A percentile compares a stretch with the other conserved stretches of the same genome.
These are phyloP conservation scores for Hypsizygus ulmarius DNA, from an alignment of 1,284 basidiomycete genomes.

Conservation along the genomic window DNA sequence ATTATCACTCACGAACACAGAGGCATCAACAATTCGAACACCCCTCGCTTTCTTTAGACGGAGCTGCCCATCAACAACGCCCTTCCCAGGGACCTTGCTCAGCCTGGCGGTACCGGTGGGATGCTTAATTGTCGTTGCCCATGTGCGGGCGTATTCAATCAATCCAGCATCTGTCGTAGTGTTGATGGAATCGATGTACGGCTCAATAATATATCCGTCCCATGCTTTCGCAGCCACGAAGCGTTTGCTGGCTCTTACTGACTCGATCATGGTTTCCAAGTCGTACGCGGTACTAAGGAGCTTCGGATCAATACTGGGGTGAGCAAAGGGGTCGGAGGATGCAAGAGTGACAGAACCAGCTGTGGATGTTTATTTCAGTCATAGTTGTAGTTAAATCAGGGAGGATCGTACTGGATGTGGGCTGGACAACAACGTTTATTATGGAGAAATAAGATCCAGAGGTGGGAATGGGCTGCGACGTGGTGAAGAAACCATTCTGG, in stretches of 20 bases:
- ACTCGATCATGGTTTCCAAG: constrained; percentile 22
- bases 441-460: too few species aligned
- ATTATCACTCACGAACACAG: constrained; percentile 30
- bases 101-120: constrained; percentile 32
- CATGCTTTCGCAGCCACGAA: constrained; percentile 26
- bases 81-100: constrained; percentile 16
- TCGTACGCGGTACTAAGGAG: constrained; percentile 31
- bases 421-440: too few species aligned
- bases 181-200: constrained; percentile 25
- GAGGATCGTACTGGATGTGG: too few species aligned
- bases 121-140: constrained; percentile 35
- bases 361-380: constrained; percentile 2
- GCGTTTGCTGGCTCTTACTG: constrained; percentile 22
- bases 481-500: constrained; percentile 21
- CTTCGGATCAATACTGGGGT: constrained; percentile 35
- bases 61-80: constrained; percentile 40
- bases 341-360: constrained; percentile 27
- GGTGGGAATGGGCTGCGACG: constrained; percentile 16
- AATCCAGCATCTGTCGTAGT: constrained; percentile 36
- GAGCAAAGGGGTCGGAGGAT: constrained; percentile 31
- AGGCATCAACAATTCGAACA: constrained; percentile 42
- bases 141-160: constrained; percentile 29
- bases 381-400: too few species aligned
- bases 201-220: constrained; percentile 29
- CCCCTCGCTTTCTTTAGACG: constrained; percentile 38